phyloP scores from a whole-genome alignment of 2,329 filamentous ascomycete species.

The Bipolaris oryzae region DNA sequence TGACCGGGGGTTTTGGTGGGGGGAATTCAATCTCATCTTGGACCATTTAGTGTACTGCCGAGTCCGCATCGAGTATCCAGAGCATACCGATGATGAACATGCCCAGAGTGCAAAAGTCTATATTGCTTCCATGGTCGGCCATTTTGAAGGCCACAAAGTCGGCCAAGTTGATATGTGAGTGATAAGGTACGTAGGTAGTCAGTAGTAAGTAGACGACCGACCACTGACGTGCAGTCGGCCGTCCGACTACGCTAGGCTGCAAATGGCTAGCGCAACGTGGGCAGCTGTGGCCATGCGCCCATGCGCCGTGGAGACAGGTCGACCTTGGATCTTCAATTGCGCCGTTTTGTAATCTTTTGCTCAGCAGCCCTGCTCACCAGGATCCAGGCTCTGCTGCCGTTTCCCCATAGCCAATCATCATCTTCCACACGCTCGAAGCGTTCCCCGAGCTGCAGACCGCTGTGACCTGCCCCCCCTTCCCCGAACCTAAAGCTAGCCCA shows the following conservation, averaged over 20 bases:
- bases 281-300: slow-evolving; percentile 9
- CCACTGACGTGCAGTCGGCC: slow-evolving; percentile 13
- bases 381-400: neutral
- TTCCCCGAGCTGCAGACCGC: slow-evolving; percentile 32
- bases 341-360: neutral
- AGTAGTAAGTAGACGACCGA: slow-evolving; percentile 4
- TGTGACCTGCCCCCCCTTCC: slow-evolving; percentile 35
- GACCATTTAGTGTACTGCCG: slow-evolving; percentile 17
- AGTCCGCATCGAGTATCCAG: slow-evolving; percentile 21
- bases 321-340: slow-evolving; percentile 12
- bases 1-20: slow-evolving; percentile 70
- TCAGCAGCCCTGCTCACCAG: neutral
- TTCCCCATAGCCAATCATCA: neutral
- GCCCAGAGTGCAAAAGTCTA: slow-evolving; percentile 65
- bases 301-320: slow-evolving; percentile 10
- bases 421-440: neutral
- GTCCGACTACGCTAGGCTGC: slow-evolving; percentile 20
- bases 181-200: slow-evolving; percentile 1
- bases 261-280: slow-evolving; percentile 23
- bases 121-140: slow-evolving; percentile 15
- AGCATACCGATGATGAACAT: slow-evolving; percentile 67
- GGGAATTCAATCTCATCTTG: slow-evolving; percentile 89
- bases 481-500: slow-evolving; percentile 27
- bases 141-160: slow-evolving; percentile 14
- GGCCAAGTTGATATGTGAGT: neutral